Conservation (phyloP, 768 basidiomycete species). For the Suillus discolor region DNA sequence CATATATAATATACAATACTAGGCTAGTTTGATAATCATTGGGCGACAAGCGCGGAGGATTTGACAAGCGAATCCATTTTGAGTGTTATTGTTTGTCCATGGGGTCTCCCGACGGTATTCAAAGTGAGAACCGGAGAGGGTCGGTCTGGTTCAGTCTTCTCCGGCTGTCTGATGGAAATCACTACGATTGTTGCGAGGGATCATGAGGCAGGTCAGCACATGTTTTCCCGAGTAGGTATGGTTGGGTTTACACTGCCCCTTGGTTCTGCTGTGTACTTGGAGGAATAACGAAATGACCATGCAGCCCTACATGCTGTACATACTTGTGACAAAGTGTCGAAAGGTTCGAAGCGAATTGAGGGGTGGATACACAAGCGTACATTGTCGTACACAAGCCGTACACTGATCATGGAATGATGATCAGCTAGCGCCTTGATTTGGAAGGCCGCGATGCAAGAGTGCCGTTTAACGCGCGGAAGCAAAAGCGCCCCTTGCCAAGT, state of each 20-base stretch:
- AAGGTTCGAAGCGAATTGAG: no score
- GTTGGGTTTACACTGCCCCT: slow-evolving; percentile 5
- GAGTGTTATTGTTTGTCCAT: slow-evolving; percentile 26
- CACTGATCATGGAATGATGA: slow-evolving; percentile 13
- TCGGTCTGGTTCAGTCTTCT: background rate
- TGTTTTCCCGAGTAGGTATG: background rate
- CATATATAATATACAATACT: background rate
- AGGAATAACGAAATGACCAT: no score
- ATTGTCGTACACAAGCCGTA: slow-evolving; percentile 7
- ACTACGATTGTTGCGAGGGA: slow-evolving; percentile 17
- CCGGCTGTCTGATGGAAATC: background rate
- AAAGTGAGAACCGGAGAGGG: slow-evolving; percentile 10
- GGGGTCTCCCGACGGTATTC: slow-evolving; percentile 16
- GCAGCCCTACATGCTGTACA: no score
- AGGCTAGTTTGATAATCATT: slow-evolving; percentile 26
- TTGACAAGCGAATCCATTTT: slow-evolving; percentile 20
- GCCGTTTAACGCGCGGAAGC: slow-evolving; percentile 22
- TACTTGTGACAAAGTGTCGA: no score
- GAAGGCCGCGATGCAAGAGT: slow-evolving; percentile 19
- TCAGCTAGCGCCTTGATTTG: slow-evolving; percentile 22
- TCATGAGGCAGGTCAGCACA: slow-evolving; percentile 4
- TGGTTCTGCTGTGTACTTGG: no score
- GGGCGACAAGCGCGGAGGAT: slow-evolving; percentile 37
- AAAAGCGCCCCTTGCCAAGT: slow-evolving; percentile 23
- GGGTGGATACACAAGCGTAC: background rate